Evolutionary conservation across 352 stramenopile species (phyloP).

Genomic region (Globisporangium yorkense): DNA sequence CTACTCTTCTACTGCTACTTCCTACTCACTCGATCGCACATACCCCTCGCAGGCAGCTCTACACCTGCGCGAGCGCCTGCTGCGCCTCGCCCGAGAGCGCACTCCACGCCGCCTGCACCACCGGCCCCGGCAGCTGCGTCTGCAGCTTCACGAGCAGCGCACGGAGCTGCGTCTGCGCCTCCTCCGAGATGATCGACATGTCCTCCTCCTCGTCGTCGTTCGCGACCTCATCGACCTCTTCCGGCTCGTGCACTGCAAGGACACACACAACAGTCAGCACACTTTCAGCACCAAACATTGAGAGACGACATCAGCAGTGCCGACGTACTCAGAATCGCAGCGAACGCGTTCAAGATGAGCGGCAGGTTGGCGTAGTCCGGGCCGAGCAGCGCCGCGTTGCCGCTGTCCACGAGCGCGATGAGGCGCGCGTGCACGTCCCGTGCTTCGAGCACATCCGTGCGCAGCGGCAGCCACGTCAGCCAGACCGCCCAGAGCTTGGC

Average conservation of each 20-base stretch:
- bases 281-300: constrained; percentile 6
- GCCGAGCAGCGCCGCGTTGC: constrained; percentile 61
- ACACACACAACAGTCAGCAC: constrained; percentile 12
- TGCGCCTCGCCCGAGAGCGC: constrained; percentile 69
- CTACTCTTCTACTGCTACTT: constrained; percentile 1
- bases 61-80: constrained; percentile 60
- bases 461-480: constrained; percentile 79
- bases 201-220: constrained; percentile 63
- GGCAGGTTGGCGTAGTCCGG: constrained; percentile 58
- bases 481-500: constrained; percentile 62
- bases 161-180: constrained; percentile 49
- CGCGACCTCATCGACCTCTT: constrained; percentile 44
- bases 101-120: constrained; percentile 65
- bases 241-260: constrained; percentile 51
- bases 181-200: constrained; percentile 62
- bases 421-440: constrained; percentile 72
- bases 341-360: constrained; percentile 70
- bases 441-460: constrained; percentile 73
- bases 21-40: background rate
- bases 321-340: constrained; percentile 63
- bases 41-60: constrained; percentile 8
- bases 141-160: constrained; percentile 61
- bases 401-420: constrained; percentile 49
- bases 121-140: constrained; percentile 44
- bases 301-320: background rate